phyloP scores from a whole-genome alignment of 1,284 basidiomycete genomes.

The Melanopsichium pennsylvanicum region DNA sequence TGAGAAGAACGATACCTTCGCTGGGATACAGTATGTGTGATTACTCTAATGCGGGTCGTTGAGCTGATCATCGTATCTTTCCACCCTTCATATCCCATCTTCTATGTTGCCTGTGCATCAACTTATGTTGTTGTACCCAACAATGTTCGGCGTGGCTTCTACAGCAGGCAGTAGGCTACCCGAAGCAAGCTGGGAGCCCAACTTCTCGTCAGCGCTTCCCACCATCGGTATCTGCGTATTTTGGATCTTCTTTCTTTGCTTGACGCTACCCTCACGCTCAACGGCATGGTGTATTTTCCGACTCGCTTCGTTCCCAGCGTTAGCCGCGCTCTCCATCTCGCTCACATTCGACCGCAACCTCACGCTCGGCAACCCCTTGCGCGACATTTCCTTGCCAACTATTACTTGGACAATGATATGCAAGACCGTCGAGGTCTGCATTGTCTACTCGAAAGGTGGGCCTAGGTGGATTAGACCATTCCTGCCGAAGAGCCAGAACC shows the following conservation, averaged over 20 bases:
- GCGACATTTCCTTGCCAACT: conserved; percentile 26
- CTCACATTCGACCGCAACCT: conserved; percentile 14
- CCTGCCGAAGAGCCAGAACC: neutral
- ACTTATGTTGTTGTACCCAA: too few species aligned
- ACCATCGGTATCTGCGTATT: conserved; percentile 6
- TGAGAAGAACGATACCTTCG: too few species aligned
- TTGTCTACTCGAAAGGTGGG: conserved; percentile 20
- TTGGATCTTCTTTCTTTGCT: conserved; percentile 35
- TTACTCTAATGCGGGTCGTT: too few species aligned
- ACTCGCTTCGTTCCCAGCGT: conserved; percentile 22
- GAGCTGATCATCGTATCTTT: too few species aligned
- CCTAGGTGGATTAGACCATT: conserved; percentile 31
- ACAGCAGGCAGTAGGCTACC: neutral
- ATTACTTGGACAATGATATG: conserved; percentile 31
- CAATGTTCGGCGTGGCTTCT: too few species aligned
- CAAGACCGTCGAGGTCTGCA: conserved; percentile 30
- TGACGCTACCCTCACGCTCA: conserved; percentile 17
- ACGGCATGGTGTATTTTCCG: conserved; percentile 15
- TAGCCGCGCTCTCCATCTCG: neutral
- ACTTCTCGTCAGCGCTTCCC: conserved; percentile 21
- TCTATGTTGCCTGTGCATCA: too few species aligned
- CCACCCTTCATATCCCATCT: too few species aligned
- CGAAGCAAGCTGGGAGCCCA: conserved; percentile 31
- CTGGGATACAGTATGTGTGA: too few species aligned
- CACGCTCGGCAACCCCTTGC: conserved; percentile 34